A percentile compares a stretch with the other conserved stretches of the same genome.
These are phyloP conservation scores for Gyrodon lividus DNA, from an alignment of 768 basidiomycete species.

Conservation along the genomic window DNA sequence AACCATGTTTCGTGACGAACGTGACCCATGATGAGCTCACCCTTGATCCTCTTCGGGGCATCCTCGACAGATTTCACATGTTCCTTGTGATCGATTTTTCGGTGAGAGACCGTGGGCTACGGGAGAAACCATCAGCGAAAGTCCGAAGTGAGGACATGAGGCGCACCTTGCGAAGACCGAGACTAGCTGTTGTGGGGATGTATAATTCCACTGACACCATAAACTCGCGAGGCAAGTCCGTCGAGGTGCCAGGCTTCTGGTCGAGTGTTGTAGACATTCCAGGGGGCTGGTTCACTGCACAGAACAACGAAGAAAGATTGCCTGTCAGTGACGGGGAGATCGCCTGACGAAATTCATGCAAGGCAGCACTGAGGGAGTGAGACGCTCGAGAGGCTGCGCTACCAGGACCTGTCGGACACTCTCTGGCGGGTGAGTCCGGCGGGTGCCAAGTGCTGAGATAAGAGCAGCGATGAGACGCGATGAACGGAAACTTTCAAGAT, in stretches of 20 bases:
- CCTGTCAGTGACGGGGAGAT: neutral
- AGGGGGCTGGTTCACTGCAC: neutral
- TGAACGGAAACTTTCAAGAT: neutral
- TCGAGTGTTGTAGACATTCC: conserved; percentile 2
- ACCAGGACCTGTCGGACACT: neutral
- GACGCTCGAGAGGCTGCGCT: neutral
- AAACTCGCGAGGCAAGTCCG: conserved; percentile 45
- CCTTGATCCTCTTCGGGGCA: conserved; percentile 55
- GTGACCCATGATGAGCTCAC: conserved; percentile 36
- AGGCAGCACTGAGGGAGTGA: neutral
- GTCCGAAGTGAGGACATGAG: neutral
- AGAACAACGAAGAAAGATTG: neutral
- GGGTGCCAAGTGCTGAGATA: too few species aligned
- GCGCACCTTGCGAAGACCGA: conserved; percentile 57
- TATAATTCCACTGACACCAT: conserved; percentile 63
- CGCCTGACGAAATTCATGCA: neutral
- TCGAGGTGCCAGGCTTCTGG: neutral
- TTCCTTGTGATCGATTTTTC: conserved; percentile 55
- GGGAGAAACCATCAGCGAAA: conserved; percentile 11
- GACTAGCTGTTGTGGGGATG: conserved; percentile 50
- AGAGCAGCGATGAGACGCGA: too few species aligned
- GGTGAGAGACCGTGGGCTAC: conserved; percentile 48
- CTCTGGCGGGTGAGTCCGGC: neutral
- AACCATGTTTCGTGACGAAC: neutral
- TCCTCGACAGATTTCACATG: conserved; percentile 41